These are phyloP conservation scores for Penicillium crustosum DNA, from an alignment of 2,329 filamentous ascomycete species.

Conservation along the genomic window DNA sequence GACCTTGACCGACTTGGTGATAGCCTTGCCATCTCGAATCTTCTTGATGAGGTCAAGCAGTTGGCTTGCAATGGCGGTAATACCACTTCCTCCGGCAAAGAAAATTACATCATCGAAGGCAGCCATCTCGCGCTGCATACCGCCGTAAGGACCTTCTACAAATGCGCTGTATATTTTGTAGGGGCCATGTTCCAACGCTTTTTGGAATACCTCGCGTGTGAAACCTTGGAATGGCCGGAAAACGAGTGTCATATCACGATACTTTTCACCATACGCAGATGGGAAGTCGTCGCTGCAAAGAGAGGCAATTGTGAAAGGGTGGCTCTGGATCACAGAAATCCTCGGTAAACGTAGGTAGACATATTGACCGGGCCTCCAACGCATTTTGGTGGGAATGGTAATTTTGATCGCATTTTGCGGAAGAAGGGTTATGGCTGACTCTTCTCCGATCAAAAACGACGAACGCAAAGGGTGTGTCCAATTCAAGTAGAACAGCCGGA, in stretches of 20 bases:
- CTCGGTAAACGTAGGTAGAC: constrained; percentile 93
- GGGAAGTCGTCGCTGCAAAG: constrained; percentile 91
- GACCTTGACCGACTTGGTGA: constrained; percentile 85
- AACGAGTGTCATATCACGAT: constrained; percentile 84
- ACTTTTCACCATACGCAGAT: constrained; percentile 83
- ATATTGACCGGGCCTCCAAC: constrained; percentile 91
- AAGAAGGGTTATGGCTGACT: constrained; percentile 84
- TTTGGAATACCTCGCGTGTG: constrained; percentile 79
- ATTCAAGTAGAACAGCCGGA: constrained; percentile 81
- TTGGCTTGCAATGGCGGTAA: constrained; percentile 90
- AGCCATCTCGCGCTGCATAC: constrained; percentile 84
- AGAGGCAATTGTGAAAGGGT: constrained; percentile 92
- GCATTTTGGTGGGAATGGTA: constrained; percentile 88
- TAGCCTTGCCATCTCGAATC: constrained; percentile 91
- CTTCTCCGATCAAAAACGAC: constrained; percentile 80
- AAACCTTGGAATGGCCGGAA: constrained; percentile 92
- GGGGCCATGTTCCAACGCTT: constrained; percentile 78
- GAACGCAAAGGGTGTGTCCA: constrained; percentile 79
- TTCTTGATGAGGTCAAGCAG: constrained; percentile 91
- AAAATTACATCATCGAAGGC: constrained; percentile 92
- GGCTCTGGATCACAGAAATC: constrained; percentile 86
- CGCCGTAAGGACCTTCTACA: constrained; percentile 90
- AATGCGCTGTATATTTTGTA: constrained; percentile 92
- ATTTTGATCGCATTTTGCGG: constrained; percentile 94
- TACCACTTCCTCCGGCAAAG: constrained; percentile 90